Evolutionary conservation across 768 basidiomycete genomes (phyloP).

Genomic region (Cystobasidium ongulense): DNA sequence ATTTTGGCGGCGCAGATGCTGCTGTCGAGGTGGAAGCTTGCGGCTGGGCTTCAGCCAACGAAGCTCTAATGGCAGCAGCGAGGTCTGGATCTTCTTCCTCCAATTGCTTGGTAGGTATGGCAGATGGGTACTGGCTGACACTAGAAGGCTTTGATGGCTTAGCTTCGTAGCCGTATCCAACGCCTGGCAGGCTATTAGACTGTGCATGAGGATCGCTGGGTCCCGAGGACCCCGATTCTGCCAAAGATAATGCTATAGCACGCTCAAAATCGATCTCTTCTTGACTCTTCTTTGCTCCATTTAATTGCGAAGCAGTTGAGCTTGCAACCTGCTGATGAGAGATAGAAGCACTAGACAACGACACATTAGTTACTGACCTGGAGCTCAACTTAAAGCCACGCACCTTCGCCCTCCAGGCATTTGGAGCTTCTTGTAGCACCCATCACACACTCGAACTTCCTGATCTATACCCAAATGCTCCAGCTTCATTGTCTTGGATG

Average conservation of each 20-base stretch:
- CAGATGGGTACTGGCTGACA: not conserved
- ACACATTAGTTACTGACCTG: conserved; percentile 44
- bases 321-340: conserved; percentile 11
- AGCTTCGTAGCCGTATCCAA: conserved; percentile 50
- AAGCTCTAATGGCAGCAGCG: conserved; percentile 88
- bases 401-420: conserved; percentile 43
- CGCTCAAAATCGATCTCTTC: conserved; percentile 79
- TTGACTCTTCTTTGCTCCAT: conserved; percentile 42
- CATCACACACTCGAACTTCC: conserved; percentile 87
- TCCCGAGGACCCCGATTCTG: conserved; percentile 62
- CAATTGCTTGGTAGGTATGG: conserved; percentile 45
- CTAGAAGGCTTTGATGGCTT: conserved; percentile 48
- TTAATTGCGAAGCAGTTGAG: conserved; percentile 44
- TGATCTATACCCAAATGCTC: conserved; percentile 90
- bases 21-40: conserved; percentile 35
- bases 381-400: conserved; percentile 39
- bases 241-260: conserved; percentile 81
- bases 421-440: conserved; percentile 66
- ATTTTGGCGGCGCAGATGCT: conserved; percentile 45
- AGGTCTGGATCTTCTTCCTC: conserved; percentile 90
- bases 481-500: conserved; percentile 68
- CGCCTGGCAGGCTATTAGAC: not conserved
- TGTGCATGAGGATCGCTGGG: conserved; percentile 54
- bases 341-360: conserved; percentile 34
- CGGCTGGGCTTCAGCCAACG: conserved; percentile 59